Evolutionary conservation across 176 grass and related monocot species (phyloP).

Genomic region (Carex pumila): DNA sequence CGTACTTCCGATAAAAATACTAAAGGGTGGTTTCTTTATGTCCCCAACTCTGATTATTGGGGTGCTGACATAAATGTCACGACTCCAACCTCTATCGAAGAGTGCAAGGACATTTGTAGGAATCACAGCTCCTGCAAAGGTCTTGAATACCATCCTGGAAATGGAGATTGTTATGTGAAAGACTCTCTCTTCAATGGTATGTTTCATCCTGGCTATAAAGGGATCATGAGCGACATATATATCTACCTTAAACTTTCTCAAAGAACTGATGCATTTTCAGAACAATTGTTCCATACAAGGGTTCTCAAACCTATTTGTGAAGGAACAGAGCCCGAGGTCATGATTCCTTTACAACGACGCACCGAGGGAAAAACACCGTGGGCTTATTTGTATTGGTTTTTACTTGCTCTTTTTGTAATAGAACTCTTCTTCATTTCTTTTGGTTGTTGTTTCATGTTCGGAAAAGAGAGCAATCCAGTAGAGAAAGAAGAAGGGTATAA

Average conservation of each 20-base stretch:
- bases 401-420: constrained; percentile 6
- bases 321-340: not conserved
- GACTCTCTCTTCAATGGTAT: constrained; percentile 18
- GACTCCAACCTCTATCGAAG: not conserved
- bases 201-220: not conserved
- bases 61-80: constrained; percentile 4
- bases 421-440: constrained; percentile 24
- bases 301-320: not conserved
- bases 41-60: constrained; percentile 12
- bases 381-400: constrained; percentile 17
- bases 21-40: not conserved
- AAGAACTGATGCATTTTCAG: not conserved
- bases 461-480: not conserved
- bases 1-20: not conserved
- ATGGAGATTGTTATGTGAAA: constrained; percentile 19
- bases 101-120: constrained; percentile 3
- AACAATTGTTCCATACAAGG: not conserved
- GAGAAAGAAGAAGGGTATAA: constrained; percentile 29
- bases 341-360: not conserved
- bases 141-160: not conserved
- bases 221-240: not conserved
- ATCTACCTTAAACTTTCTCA: constrained; percentile 4
- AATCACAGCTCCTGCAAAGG: not conserved
- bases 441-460: constrained; percentile 21
- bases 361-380: not conserved